A percentile compares a stretch with the other conserved stretches of the same genome.
Evolutionary conservation across 176 grass and related monocot genomes (phyloP).

Genomic region (Ampelocalamus luodianensis): DNA sequence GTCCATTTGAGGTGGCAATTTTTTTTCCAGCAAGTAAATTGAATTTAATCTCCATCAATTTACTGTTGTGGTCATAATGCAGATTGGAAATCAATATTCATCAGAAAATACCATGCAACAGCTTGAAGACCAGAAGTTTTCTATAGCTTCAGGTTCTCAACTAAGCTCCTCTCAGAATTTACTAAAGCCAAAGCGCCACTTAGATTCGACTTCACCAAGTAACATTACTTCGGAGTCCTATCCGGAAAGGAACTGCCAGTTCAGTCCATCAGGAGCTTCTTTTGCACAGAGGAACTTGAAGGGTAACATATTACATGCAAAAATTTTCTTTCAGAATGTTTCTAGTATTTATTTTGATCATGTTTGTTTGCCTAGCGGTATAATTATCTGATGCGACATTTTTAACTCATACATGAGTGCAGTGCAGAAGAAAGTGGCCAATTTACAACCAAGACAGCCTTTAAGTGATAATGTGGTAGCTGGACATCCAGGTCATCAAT

Average conservation of each 20-base stretch:
- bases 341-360: constrained; percentile 23
- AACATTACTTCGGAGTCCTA: constrained; percentile 68
- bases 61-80: constrained; percentile 38
- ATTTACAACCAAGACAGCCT: constrained; percentile 37
- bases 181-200: constrained; percentile 53
- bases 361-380: constrained; percentile 25
- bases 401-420: constrained; percentile 32
- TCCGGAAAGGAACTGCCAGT: constrained; percentile 48
- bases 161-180: constrained; percentile 47
- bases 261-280: constrained; percentile 54
- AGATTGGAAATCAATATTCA: constrained; percentile 61
- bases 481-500: constrained; percentile 46
- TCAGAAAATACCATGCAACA: constrained; percentile 54
- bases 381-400: constrained; percentile 27
- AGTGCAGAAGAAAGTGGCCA: constrained; percentile 51
- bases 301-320: constrained; percentile 42
- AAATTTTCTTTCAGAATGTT: constrained; percentile 15
- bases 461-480: constrained; percentile 24
- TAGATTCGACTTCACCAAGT: constrained; percentile 68
- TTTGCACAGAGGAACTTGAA: constrained; percentile 47
- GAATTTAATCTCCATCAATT: constrained; percentile 25
- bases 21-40: not conserved
- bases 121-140: constrained; percentile 54
- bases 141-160: constrained; percentile 52
- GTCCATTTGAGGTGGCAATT: not conserved